Base-by-base conservation (phyloP, 805 yeast genomes). In the Starmerella scarabaei region DNA sequence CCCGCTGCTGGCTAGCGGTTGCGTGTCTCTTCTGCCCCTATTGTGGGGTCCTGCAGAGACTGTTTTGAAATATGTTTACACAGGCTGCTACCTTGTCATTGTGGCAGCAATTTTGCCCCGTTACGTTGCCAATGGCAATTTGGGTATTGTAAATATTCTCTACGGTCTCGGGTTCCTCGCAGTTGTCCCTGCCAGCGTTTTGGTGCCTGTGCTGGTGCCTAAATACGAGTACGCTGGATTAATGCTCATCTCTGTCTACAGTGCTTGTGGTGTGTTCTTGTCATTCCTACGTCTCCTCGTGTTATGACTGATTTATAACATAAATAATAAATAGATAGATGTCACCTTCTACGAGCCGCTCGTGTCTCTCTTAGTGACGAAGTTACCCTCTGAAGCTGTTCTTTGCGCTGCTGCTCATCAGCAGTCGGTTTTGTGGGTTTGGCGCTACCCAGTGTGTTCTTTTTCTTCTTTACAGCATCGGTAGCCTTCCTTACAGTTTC, bases 1-100 rank as follows among this genome's bases (percentile, higher is more conserved):
- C 54, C 66, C 82, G 1, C 64, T 85, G 33, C 75, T 77, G 1
- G 71, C 80, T 5, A 71, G 95, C 5, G 96, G 94, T 0, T 80
- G 82, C 55, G 80, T 82, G 3, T 80, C 94, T 2, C 62, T 91
- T 38, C 84, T 88, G 62, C 98, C 99, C 11, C 68, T 91, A 39
- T 65, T 91, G 21, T 81, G 66, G 60, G 80, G 88, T 2, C 70
- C 83, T 5, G 77, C 77, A 32, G 95, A 88, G 57, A 77, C 84
- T 68, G 56, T 80, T 23, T 63, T 91, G 41, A 91, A 88, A 59
- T 67, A 73, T 16, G 57, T 77, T 12, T 81, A 82, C 62, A 82
- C 95, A 0, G 68, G 77, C 44, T 76, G 80, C 32, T 91, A 96
- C 95, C 74, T 82, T 55, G 72, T 83, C 30, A 73, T 84, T 35